A percentile compares a stretch with the other conserved stretches of the same genome.
Evolutionary conservation across 305 asterid genomes (phyloP).

Genomic region (Plantago coronopus): DNA sequence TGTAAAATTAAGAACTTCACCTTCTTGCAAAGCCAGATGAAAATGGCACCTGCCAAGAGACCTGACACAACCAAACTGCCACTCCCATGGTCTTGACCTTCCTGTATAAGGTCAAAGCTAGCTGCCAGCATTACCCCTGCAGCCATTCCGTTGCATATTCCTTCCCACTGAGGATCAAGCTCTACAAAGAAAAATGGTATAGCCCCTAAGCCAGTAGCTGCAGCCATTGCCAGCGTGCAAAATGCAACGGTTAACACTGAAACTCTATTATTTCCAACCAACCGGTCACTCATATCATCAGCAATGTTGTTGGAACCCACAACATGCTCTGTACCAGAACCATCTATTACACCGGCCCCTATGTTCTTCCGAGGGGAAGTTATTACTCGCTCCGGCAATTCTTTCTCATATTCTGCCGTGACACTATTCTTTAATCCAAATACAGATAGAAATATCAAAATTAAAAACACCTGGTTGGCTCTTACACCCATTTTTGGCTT

Average conservation of each 20-base stretch:
- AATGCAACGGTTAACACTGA: constrained; percentile 83
- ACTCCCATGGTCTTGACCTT: constrained; percentile 94
- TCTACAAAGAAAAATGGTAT: constrained; percentile 90
- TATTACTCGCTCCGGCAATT: constrained; percentile 35
- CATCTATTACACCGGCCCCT: constrained; percentile 69
- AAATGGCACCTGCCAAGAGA: constrained; percentile 79
- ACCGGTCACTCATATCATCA: constrained; percentile 39
- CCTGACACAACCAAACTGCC: constrained; percentile 94
- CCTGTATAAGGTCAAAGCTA: constrained; percentile 95
- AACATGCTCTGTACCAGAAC: constrained; percentile 70
- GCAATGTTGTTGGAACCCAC: constrained; percentile 34
- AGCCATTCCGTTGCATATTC: constrained; percentile 98
- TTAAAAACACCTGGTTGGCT: constrained; percentile 34
- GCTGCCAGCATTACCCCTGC: constrained; percentile 99
- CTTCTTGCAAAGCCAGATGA: constrained; percentile 93
- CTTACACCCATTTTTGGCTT: constrained; percentile 37
- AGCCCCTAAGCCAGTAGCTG: constrained; percentile 96
- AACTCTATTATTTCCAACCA: constrained; percentile 47
- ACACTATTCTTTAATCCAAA: constrained; percentile 32
- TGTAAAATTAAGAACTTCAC: constrained; percentile 30
- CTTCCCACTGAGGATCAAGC: constrained; percentile 95
- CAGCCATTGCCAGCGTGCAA: constrained; percentile 91
- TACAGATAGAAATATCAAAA: constrained; percentile 36
- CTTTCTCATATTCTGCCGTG: constrained; percentile 39
- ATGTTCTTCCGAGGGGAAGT: constrained; percentile 64